Evolutionary conservation across 495 filamentous ascomycete genomes (phyloP).

Genomic region (Rhypophila decipiens): DNA sequence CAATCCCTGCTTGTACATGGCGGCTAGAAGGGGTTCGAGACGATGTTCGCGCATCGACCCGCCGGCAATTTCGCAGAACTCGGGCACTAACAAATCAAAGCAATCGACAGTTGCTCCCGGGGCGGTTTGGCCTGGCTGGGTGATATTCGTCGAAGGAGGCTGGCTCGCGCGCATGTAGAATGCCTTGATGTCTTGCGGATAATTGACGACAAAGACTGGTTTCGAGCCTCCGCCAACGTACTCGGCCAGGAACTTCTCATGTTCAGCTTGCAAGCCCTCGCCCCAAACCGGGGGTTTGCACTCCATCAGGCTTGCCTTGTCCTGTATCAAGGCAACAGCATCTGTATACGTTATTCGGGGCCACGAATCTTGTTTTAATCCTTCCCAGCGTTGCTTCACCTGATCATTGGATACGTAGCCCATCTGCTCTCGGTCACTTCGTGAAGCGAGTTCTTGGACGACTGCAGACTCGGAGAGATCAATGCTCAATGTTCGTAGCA

Average conservation of each 20-base stretch:
- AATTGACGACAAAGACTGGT: conserved; percentile 91
- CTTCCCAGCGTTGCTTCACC: conserved; percentile 64
- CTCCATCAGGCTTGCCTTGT: conserved; percentile 58
- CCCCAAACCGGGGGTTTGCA: conserved; percentile 64
- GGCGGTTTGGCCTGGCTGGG: too few relatives aligned
- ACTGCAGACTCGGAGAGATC: conserved; percentile 48
- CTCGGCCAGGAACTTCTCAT: conserved; percentile 82
- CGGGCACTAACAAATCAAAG: conserved; percentile 91
- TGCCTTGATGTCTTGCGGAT: conserved; percentile 77
- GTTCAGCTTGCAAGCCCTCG: conserved; percentile 78
- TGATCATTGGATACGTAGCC: conserved; percentile 32
- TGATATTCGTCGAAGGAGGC: conserved; percentile 10
- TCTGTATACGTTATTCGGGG: conserved; percentile 78
- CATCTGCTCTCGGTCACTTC: conserved; percentile 21
- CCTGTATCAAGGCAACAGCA: conserved; percentile 61
- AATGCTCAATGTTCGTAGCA: conserved; percentile 58
- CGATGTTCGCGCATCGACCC: conserved; percentile 93
- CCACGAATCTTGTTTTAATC: conserved; percentile 58
- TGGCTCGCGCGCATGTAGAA: conserved; percentile 85
- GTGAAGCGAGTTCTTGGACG: conserved; percentile 50
- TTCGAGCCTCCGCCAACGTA: conserved; percentile 52
- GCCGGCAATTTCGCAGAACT: conserved; percentile 82
- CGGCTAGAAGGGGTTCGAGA: conserved; percentile 57
- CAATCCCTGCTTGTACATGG: conserved; percentile 53
- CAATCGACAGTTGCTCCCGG: conserved; percentile 70